Conservation (phyloP, 2,329 filamentous ascomycete species). For the Exserohilum turcica region DNA sequence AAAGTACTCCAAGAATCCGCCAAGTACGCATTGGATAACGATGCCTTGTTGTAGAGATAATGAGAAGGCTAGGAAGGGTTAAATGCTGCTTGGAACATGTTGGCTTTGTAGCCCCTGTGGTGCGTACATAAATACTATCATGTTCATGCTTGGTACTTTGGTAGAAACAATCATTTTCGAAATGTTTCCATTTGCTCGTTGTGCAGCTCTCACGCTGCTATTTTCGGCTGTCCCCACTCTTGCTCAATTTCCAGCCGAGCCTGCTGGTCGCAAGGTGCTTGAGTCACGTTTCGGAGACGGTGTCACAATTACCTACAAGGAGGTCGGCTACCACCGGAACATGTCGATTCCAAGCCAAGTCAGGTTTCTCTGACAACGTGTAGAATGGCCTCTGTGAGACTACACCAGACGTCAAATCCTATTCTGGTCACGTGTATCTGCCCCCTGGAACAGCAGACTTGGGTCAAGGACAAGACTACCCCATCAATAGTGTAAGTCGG, state of each 20-base stretch:
- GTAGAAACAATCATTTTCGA: not conserved
- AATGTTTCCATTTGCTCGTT: conserved; percentile 8
- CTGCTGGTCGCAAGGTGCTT: conserved; percentile 20
- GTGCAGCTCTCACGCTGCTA: conserved; percentile 12
- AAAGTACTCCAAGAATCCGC: conserved; percentile 1
- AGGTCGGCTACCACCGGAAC: conserved; percentile 13
- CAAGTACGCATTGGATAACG: not conserved
- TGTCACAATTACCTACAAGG: conserved; percentile 33
- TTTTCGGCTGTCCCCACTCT: conserved; percentile 5
- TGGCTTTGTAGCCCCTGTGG: not conserved
- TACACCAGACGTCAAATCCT: conserved; percentile 59
- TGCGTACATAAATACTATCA: conserved; percentile 4
- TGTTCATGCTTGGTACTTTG: not conserved
- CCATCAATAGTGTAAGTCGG: conserved; percentile 19
- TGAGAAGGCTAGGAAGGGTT: conserved; percentile 1
- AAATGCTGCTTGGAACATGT: conserved; percentile 4
- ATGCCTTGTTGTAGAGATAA: not conserved
- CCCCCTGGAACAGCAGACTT: conserved; percentile 24
- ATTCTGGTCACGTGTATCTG: conserved; percentile 55
- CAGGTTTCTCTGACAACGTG: not conserved
- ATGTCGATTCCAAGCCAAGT: not conserved
- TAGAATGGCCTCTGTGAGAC: conserved; percentile 58
- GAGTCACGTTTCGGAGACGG: conserved; percentile 29
- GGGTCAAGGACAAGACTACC: conserved; percentile 28
- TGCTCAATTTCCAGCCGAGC: conserved; percentile 22